phyloP scores from a whole-genome alignment of 1,284 basidiomycete genomes.

The Trametes polyzona region DNA sequence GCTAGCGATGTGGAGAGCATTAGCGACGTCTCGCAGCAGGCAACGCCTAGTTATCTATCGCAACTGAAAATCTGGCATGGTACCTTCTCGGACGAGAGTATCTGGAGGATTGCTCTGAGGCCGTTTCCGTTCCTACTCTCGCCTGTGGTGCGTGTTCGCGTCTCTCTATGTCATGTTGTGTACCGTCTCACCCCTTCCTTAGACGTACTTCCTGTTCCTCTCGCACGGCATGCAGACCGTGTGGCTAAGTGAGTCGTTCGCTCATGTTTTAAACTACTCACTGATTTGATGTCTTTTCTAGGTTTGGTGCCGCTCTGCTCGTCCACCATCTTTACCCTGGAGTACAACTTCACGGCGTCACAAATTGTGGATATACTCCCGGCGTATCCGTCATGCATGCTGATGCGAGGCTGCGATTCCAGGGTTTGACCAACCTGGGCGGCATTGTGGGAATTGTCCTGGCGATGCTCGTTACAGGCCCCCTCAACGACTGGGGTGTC shows the following conservation, averaged over 20 bases:
- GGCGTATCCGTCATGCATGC: not conserved
- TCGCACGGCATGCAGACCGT: conserved; percentile 45
- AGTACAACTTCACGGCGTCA: conserved; percentile 43
- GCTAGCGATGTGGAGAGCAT: conserved; percentile 14
- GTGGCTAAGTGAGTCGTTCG: conserved; percentile 41
- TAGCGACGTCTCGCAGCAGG: not conserved
- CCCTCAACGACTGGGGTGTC: conserved; percentile 47
- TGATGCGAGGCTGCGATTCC: not conserved
- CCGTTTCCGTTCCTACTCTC: conserved; percentile 47
- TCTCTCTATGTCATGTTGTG: not conserved
- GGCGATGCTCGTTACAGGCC: conserved; percentile 43
- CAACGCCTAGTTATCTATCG: conserved; percentile 34
- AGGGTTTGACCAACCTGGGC: conserved; percentile 47
- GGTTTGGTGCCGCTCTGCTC: conserved; percentile 46
- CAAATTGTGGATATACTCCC: conserved; percentile 41
- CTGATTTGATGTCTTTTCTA: conserved; percentile 8
- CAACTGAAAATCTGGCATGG: conserved; percentile 43
- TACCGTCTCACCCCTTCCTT: not conserved
- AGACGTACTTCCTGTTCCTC: conserved; percentile 45
- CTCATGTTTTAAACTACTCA: not conserved
- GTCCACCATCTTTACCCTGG: conserved; percentile 47
- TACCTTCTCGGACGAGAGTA: conserved; percentile 38
- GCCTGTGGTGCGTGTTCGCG: conserved; percentile 40
- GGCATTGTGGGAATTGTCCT: conserved; percentile 47
- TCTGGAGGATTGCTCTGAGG: conserved; percentile 41